phyloP scores from a whole-genome alignment of 257 asterid genomes.

The Catharanthus roseus region DNA sequence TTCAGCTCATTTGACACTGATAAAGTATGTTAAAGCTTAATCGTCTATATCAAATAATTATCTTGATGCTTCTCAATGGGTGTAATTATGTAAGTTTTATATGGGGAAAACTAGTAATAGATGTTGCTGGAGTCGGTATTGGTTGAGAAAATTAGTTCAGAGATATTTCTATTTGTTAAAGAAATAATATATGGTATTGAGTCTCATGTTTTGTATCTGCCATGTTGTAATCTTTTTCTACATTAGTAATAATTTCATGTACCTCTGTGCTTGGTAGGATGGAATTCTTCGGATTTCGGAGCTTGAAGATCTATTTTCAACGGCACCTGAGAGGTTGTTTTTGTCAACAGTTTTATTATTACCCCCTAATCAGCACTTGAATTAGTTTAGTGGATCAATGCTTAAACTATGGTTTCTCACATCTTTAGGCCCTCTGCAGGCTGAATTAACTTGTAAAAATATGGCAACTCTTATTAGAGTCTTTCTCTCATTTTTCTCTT shows the following conservation, averaged over 20 bases:
- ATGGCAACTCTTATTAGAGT: no score
- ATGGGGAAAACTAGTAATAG: not conserved
- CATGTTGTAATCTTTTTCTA: not conserved
- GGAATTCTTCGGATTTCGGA: conserved; percentile 72
- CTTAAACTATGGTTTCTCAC: no score
- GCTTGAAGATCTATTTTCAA: conserved; percentile 89
- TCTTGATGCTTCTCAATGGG: not conserved
- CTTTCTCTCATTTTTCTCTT: no score
- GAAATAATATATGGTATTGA: not conserved
- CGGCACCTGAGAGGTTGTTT: conserved; percentile 87
- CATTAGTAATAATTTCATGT: conserved; percentile 1
- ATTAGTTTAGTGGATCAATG: no score
- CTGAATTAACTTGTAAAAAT: no score
- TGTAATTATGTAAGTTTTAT: not conserved
- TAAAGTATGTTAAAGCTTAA: conserved; percentile 47
- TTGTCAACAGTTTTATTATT: not conserved
- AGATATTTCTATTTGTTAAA: not conserved
- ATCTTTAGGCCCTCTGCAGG: no score
- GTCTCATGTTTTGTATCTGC: not conserved
- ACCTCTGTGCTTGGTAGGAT: conserved; percentile 57
- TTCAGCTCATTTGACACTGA: conserved; percentile 87
- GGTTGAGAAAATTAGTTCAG: no score
- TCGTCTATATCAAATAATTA: not conserved
- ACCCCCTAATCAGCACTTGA: no score
- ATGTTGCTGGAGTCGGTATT: not conserved